These are phyloP conservation scores for Bacidia gigantensis DNA, from an alignment of 495 filamentous ascomycete genomes.

Conservation along the genomic window DNA sequence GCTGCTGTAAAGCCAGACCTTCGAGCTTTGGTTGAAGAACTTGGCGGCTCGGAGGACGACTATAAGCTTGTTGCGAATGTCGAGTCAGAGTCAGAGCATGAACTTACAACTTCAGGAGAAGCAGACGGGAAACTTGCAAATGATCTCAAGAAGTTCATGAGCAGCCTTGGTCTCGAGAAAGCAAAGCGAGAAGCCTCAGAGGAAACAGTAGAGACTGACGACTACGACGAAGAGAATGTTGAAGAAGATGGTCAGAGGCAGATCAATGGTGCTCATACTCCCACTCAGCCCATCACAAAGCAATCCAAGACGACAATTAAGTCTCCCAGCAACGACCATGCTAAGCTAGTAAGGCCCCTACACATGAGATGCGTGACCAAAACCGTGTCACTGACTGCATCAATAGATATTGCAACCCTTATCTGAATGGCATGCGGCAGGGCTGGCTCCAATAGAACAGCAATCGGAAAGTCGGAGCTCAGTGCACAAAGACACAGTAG, in stretches of 20 bases:
- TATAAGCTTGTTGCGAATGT: slow-evolving; percentile 48
- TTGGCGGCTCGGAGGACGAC: slow-evolving; percentile 69
- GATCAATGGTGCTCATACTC: neutral
- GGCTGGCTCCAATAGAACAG: slow-evolving; percentile 42
- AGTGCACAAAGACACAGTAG: slow-evolving; percentile 43
- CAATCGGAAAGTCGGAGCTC: slow-evolving; percentile 32
- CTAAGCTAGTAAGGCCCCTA: neutral
- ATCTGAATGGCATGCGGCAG: slow-evolving; percentile 70
- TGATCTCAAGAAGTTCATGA: slow-evolving; percentile 30
- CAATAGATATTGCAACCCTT: slow-evolving; percentile 56
- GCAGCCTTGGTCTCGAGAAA: slow-evolving; percentile 33
- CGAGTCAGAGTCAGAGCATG: slow-evolving; percentile 48
- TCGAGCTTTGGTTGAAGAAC: slow-evolving; percentile 50
- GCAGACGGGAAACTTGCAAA: slow-evolving; percentile 20
- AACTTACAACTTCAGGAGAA: slow-evolving; percentile 21
- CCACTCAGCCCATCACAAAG: neutral
- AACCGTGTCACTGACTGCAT: neutral
- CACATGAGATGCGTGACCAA: neutral
- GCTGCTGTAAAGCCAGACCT: neutral
- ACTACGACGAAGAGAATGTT: slow-evolving; percentile 17
- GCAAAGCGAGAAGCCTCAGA: slow-evolving; percentile 29
- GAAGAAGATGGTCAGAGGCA: neutral
- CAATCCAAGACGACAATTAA: neutral
- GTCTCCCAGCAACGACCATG: neutral
- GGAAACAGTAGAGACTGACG: slow-evolving; percentile 23